A percentile compares a stretch with the other conserved stretches of the same genome.
phyloP scores from a whole-genome alignment of 1,284 basidiomycete genomes.

The Ceratobasidium sp. region DNA sequence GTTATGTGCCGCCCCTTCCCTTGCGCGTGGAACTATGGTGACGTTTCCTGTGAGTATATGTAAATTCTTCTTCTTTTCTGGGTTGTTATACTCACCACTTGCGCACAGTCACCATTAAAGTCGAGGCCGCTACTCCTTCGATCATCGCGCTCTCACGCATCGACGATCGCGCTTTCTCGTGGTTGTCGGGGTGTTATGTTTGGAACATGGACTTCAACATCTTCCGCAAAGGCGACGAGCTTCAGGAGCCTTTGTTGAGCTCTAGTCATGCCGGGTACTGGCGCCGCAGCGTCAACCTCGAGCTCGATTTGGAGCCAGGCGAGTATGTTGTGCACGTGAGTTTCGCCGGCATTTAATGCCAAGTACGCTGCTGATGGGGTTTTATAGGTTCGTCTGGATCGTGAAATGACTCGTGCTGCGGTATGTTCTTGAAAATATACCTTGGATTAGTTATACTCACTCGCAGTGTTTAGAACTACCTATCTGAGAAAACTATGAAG shows the following conservation, averaged over 20 bases:
- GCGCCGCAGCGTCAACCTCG: conserved; percentile 61
- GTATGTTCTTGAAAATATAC: too few relatives aligned
- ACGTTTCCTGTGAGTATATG: conserved; percentile 62
- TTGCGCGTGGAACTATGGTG: conserved; percentile 64
- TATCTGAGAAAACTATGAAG: conserved; percentile 47
- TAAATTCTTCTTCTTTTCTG: not conserved
- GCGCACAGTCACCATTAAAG: conserved; percentile 60
- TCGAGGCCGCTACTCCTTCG: conserved; percentile 59
- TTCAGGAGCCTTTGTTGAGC: conserved; percentile 55
- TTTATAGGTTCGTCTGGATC: conserved; percentile 61
- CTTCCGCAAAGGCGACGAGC: conserved; percentile 61
- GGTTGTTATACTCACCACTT: not conserved
- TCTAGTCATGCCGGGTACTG: conserved; percentile 57
- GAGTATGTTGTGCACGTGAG: conserved; percentile 69
- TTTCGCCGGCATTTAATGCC: conserved; percentile 1
- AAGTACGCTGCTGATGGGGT: not conserved
- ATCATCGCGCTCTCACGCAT: conserved; percentile 66
- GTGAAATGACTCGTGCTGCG: conserved; percentile 49
- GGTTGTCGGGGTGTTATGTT: conserved; percentile 56
- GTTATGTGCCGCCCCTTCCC: conserved; percentile 58
- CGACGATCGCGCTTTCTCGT: conserved; percentile 63
- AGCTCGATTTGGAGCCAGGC: conserved; percentile 62
- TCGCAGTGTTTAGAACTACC: conserved; percentile 50
- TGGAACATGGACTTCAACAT: conserved; percentile 66
- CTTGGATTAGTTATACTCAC: too few relatives aligned